Evolutionary conservation across 768 basidiomycete species (phyloP), one percentile per base, ranked within the genome.

Genomic region (Mycena maculata): DNA sequence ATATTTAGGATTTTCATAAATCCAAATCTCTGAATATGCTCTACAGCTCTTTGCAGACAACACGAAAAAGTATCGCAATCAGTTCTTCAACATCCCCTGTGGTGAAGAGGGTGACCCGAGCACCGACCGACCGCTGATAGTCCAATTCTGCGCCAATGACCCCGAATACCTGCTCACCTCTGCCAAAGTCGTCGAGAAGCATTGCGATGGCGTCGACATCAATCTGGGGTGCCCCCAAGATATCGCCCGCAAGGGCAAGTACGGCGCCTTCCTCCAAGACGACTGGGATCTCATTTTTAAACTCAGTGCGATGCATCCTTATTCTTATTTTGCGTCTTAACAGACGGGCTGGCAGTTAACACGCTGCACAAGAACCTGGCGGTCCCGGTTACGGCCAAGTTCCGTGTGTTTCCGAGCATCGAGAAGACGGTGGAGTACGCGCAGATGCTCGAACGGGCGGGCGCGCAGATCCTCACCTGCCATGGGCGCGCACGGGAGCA

Each of bases 151-250:
- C 72, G 95, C 92, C 28, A 97, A 99, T 76, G 88, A 95, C 71
- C 90, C 94, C 0, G 89, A 92, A 5, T 82, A 88, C 38, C 84
- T 98, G 5, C 85, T 99, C 31, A 82, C 82, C 1, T 90, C 96
- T 15, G 98, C 98, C 0, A 87, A 85, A 72, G 83, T 86, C 10
- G 84, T 99, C 9, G 91, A 95, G 72, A 79, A 83, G 0, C 84
- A 91, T 63, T 96, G 95, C 73, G 97, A 99, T 78, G 98, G 94
- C 0, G 88, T 99, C 36, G 98, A 99, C 76, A 84, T 99, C 77
- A 99, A 99, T 76, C 81, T 96, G 68, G 92, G 95, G 1, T 94
- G 98, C 76, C 97, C 97, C 0, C 97, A 99, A 74, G 95, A 97
- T 49, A 98, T 99, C 62, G 98, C 97, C 0, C 87, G 87, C 68